Base-by-base conservation (phyloP, 2,329 filamentous ascomycete genomes). In the Hypoxylon sp. region DNA sequence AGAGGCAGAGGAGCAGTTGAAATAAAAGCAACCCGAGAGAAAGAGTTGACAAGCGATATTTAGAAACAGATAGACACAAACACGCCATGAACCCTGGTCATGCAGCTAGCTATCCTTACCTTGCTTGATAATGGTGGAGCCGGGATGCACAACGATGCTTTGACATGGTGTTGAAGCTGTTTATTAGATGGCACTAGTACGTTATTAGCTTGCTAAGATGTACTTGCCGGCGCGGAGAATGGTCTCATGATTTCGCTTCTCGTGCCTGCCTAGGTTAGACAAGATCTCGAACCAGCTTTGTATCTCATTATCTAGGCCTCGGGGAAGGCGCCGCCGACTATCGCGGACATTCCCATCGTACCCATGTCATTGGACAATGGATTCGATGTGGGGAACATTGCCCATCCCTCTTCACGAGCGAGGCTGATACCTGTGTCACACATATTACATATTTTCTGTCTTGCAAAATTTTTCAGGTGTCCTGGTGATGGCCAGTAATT, bases 351-450 rank as follows among this genome's bases (percentile, higher is more conserved):
- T 35, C 42, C 46, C 50, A 64, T 50, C 56, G 17, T 54, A 46
- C 11, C 6, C 25, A 44, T 40, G 6, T 59, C 31, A 72, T 72
- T 72, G 70, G 68, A 42, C 68, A 71, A 72, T 72, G 63, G 56
- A 42, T 54, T 35, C 13, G 11, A 64, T 64, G 66, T 71, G 69
- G 69, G 48, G 65, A 70, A 59, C 20, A 33, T 40, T 66, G 42
- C 3, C 55, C 56, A 54, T 63, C 40, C 46, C 10, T 57, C 57
- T 65, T 49, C 55, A 42, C 27, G 70, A 70, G 42, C 70, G 59
- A 72, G 70, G 70, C 68, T 72, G 70, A 72, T 68, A 64, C 25
- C 25, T 25, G 62, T 66, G 66, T 66, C 66, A 66, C 66, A 56
- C 58, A 14, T 61, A 56, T 60, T 66, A 59, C 61, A 53, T 58